Percentiles rank a stretch among this genome's conserved stretches.
Evolutionary conservation across 2,329 filamentous ascomycete genomes (phyloP).

Genomic region (Claviceps pazoutovae): DNA sequence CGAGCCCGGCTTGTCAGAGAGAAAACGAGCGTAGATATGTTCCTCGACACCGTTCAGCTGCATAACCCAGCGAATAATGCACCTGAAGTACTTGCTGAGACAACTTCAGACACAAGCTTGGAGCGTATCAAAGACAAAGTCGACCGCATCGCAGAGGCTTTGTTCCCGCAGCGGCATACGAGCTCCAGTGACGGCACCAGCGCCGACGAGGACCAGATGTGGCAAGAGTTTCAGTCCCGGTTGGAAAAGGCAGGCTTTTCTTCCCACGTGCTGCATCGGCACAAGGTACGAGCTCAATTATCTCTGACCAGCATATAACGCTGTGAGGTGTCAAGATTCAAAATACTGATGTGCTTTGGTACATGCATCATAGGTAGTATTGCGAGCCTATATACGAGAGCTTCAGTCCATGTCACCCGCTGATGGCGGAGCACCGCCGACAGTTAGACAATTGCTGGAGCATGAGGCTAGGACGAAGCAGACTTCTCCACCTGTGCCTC

Average conservation of each 20-base stretch:
- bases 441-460: slow-evolving; percentile 40
- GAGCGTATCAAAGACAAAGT: slow-evolving; percentile 47
- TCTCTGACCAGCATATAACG: neutral
- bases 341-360: neutral
- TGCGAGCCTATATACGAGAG: slow-evolving; percentile 47
- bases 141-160: slow-evolving; percentile 38
- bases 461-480: slow-evolving; percentile 20
- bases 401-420: slow-evolving; percentile 36
- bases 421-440: slow-evolving; percentile 30
- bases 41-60: slow-evolving; percentile 44
- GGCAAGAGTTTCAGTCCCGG: slow-evolving; percentile 45
- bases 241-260: slow-evolving; percentile 46
- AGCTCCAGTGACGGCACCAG: slow-evolving; percentile 16
- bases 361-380: slow-evolving; percentile 31
- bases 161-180: slow-evolving; percentile 30
- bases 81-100: slow-evolving; percentile 19
- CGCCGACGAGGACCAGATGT: slow-evolving; percentile 37
- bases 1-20: slow-evolving; percentile 35
- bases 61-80: slow-evolving; percentile 28
- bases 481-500: slow-evolving; percentile 7
- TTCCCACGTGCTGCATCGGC: slow-evolving; percentile 35
- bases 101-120: slow-evolving; percentile 25
- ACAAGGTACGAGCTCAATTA: slow-evolving; percentile 35
- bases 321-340: neutral
- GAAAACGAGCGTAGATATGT: slow-evolving; percentile 38